phyloP scores from a whole-genome alignment of 2,329 filamentous ascomycete species.

The Dothistroma septosporum region DNA sequence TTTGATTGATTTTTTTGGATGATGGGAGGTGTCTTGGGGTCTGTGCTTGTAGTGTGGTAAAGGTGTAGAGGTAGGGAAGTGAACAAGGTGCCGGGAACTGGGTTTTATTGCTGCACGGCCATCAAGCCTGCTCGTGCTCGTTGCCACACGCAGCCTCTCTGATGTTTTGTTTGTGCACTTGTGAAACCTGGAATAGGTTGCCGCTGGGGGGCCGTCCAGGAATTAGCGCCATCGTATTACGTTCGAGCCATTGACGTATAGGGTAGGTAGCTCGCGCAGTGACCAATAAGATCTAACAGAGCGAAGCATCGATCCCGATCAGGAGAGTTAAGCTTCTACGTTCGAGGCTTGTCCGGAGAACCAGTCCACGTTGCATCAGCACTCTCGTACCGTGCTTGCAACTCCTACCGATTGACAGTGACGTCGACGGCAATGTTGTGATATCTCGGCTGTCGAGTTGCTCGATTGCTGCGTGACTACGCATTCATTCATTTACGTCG shows the following conservation, averaged over 20 bases:
- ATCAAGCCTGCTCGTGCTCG: no score
- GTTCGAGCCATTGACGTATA: not conserved
- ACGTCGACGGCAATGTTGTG: not conserved
- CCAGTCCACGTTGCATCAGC: not conserved
- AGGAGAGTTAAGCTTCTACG: not conserved
- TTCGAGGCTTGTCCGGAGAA: slow-evolving; percentile 1
- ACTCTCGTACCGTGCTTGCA: not conserved
- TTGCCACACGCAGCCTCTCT: not conserved
- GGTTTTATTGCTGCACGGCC: not conserved
- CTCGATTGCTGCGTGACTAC: no score
- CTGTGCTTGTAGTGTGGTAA: no score
- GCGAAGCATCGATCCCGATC: not conserved
- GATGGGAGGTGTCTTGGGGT: no score
- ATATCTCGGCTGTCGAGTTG: no score
- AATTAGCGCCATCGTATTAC: not conserved
- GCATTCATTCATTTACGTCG: no score
- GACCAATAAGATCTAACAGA: not conserved
- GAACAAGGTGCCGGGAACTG: not conserved
- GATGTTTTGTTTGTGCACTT: not conserved
- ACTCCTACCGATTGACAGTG: not conserved
- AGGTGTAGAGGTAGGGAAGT: not conserved
- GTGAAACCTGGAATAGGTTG: slow-evolving; percentile 1
- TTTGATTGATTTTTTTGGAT: no score
- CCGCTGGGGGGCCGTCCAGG: not conserved
- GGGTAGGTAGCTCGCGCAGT: not conserved